phyloP scores from a whole-genome alignment of 2,329 filamentous ascomycete genomes.

The Trichocomaceae sp. region DNA sequence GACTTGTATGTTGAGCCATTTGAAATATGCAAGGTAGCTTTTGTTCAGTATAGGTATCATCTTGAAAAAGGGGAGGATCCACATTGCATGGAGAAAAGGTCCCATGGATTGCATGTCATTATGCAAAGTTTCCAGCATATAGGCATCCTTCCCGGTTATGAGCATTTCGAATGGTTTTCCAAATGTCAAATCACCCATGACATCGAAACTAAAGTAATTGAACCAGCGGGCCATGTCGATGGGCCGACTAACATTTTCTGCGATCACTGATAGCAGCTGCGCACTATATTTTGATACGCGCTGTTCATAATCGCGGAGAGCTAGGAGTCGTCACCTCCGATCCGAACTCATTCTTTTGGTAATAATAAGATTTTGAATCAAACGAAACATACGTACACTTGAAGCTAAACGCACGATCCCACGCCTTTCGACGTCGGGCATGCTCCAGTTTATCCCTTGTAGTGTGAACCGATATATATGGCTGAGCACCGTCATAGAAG shows the following conservation, averaged over 20 bases:
- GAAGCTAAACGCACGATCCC: conserved; percentile 25
- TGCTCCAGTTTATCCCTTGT: conserved; percentile 14
- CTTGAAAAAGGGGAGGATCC: conserved; percentile 21
- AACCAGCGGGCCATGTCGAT: conserved; percentile 19
- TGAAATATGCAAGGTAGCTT: conserved; percentile 14
- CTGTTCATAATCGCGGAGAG: conserved; percentile 10
- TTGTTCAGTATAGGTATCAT: conserved; percentile 15
- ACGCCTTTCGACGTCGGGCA: conserved; percentile 7
- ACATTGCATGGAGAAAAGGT: conserved; percentile 17
- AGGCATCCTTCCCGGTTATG: conserved; percentile 15
- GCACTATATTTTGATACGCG: conserved; percentile 9
- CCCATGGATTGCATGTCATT: conserved; percentile 17
- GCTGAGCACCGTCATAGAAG: conserved; percentile 10
- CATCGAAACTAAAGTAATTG: conserved; percentile 22
- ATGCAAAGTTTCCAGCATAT: conserved; percentile 18
- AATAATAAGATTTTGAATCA: background rate
- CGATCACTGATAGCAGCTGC: conserved; percentile 12
- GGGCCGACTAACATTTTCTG: conserved; percentile 1
- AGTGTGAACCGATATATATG: conserved; percentile 12
- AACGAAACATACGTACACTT: conserved; percentile 17
- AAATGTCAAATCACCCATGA: conserved; percentile 35
- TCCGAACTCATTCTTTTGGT: background rate
- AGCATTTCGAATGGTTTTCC: conserved; percentile 34
- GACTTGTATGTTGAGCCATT: conserved; percentile 6
- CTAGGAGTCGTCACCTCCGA: background rate